Conservation (phyloP, 306 rosid species). For the Ammopiptanthus mongolicus region DNA sequence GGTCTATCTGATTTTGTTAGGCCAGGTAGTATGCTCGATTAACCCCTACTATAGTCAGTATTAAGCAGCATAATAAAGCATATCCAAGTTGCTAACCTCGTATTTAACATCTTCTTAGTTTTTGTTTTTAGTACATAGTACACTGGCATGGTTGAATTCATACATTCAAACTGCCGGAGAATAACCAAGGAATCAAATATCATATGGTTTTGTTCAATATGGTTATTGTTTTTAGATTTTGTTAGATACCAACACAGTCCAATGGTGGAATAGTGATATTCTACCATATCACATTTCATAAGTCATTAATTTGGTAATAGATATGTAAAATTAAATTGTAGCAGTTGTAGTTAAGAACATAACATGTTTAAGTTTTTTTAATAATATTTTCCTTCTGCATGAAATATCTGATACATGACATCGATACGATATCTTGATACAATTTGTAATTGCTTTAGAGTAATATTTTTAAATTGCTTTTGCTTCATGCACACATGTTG, state of each 20-base stretch:
- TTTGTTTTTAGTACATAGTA: not conserved
- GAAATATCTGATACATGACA: not conserved
- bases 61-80: not conserved
- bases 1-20: slow-evolving; percentile 93
- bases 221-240: not conserved
- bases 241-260: not conserved
- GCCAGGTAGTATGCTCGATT: slow-evolving; percentile 60
- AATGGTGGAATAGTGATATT: not conserved
- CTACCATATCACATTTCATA: slow-evolving; percentile 5
- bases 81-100: slow-evolving; percentile 5
- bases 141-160: not conserved
- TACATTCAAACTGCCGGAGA: slow-evolving; percentile 9
- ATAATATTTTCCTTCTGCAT: not conserved
- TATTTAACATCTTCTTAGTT: not conserved
- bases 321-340: slow-evolving; percentile 4
- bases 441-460: not conserved
- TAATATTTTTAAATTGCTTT: not conserved
- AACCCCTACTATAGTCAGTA: slow-evolving; percentile 2
- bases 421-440: not conserved
- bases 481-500: not conserved
- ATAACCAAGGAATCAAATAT: not conserved
- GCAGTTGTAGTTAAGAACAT: not conserved
- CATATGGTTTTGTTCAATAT: not conserved
- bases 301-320: not conserved
- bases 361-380: not conserved